Evolutionary conservation across 2,329 filamentous ascomycete genomes (phyloP).

Genomic region (Zymoseptoria brevis): DNA sequence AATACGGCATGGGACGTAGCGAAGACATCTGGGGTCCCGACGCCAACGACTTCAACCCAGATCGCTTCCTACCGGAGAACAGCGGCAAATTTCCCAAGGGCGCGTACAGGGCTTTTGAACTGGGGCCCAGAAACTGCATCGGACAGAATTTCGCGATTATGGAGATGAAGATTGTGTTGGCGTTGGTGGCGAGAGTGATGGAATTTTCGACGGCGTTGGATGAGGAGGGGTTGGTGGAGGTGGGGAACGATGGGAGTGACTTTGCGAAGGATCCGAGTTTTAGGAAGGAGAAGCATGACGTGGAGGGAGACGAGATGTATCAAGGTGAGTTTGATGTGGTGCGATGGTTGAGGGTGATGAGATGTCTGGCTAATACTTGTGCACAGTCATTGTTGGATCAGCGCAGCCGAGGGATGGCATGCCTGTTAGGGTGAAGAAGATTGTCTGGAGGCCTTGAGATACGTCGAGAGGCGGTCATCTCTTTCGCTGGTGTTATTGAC

Average conservation of each 20-base stretch:
- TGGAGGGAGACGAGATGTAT: constrained; percentile 24
- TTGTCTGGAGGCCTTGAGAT: constrained; percentile 6
- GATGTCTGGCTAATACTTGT: background rate
- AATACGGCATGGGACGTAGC: constrained; percentile 30
- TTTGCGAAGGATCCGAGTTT: constrained; percentile 19
- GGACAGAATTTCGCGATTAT: constrained; percentile 47
- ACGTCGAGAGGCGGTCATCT: no score
- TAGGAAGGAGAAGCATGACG: constrained; percentile 17
- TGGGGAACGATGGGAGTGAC: constrained; percentile 28
- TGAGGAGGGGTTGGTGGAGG: constrained; percentile 18
- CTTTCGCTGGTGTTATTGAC: no score
- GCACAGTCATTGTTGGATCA: constrained; percentile 16
- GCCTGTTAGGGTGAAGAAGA: constrained; percentile 17
- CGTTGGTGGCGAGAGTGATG: constrained; percentile 42
- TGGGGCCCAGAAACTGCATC: constrained; percentile 47
- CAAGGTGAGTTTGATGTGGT: constrained; percentile 5
- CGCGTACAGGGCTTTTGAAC: constrained; percentile 48
- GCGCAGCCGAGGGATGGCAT: constrained; percentile 27
- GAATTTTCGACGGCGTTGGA: constrained; percentile 38
- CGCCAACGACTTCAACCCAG: constrained; percentile 40
- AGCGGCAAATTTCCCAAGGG: constrained; percentile 31
- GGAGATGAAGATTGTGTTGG: constrained; percentile 43
- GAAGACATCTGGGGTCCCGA: constrained; percentile 31
- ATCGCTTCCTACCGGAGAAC: constrained; percentile 35
- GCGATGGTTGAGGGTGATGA: background rate